A percentile compares a stretch with the other conserved stretches of the same genome.
Evolutionary conservation across 164 flowering plant species (phyloP).

Genomic region (Annona squamosa): DNA sequence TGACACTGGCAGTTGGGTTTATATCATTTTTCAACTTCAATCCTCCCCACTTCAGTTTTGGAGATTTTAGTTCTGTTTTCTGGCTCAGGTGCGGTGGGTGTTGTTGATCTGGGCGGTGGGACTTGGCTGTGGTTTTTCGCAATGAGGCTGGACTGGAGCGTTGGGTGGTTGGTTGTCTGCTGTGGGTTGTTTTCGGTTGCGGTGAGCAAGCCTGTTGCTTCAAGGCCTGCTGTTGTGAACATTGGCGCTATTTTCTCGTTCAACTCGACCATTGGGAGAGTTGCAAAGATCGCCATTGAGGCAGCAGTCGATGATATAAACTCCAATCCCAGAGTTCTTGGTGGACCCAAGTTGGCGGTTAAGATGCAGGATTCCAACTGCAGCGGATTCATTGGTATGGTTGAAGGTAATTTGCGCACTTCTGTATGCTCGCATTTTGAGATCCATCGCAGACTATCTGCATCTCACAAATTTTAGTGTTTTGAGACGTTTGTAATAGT

Average conservation of each 20-base stretch:
- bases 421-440: neutral
- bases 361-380: slow-evolving; percentile 48
- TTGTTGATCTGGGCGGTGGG: neutral
- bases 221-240: slow-evolving; percentile 65
- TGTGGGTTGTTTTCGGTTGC: slow-evolving; percentile 26
- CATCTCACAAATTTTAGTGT: too few relatives aligned
- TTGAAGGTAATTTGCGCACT: slow-evolving; percentile 47
- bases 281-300: slow-evolving; percentile 69
- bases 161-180: slow-evolving; percentile 19
- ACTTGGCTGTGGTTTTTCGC: neutral
- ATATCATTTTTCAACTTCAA: neutral
- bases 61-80: neutral
- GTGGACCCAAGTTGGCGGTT: slow-evolving; percentile 47
- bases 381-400: slow-evolving; percentile 71
- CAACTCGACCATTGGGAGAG: slow-evolving; percentile 75
- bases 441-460: neutral
- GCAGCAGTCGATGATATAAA: slow-evolving; percentile 85
- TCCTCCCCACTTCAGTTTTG: neutral
- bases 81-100: neutral
- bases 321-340: slow-evolving; percentile 52
- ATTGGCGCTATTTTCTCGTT: slow-evolving; percentile 70
- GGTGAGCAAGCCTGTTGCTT: slow-evolving; percentile 24
- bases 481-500: neutral
- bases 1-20: neutral
- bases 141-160: slow-evolving; percentile 32